Evolutionary conservation across 2,329 filamentous ascomycete genomes (phyloP), one percentile per base, ranked within the genome.

Genomic region (Aspergillus uvarum): DNA sequence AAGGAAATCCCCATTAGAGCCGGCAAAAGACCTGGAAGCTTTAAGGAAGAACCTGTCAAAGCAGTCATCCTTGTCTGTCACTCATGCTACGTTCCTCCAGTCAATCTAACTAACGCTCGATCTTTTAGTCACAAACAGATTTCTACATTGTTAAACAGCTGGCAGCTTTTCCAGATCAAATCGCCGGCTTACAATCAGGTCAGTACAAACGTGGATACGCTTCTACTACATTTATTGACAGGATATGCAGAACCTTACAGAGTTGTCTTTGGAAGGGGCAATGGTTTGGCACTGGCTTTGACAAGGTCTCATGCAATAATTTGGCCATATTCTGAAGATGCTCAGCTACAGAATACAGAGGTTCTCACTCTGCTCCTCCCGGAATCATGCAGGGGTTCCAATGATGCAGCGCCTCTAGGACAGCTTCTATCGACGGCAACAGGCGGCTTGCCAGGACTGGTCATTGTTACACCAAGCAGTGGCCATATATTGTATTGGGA

Each of bases 401-500:
- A 82, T 63, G 90, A 94, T 59, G 85, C 89, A 21, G 81, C 96
- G 5, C 94, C 95, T 1, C 82, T 97, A 44, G 95, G 92, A 56
- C 86, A 90, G 19, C 84, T 99, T 55, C 88, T 97, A 6, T 89
- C 90, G 0, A 88, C 90, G 53, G 90, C 91, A 5, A 88, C 90
- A 4, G 87, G 86, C n/a, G 86, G 87, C 52, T 90, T 96, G 67
- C 89, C 93, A 35, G 95, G 95, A 2, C 83, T 99, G 42, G 86
- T 99, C 29, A 85, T 97, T 42, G 83, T 98, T 42, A 91, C 94
- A 79, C 90, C 94, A 12, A 86, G 85, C 19, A 92, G 84, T 52
- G 95, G 95, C 55, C 93, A 89, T 74, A 87, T 98, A 55, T 88
- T 91, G 49, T 98, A 95, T 75, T 98, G 95, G 92, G 95, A 98